phyloP scores from a whole-genome alignment of 345 rosid genomes.

The Durio zibethinus region DNA sequence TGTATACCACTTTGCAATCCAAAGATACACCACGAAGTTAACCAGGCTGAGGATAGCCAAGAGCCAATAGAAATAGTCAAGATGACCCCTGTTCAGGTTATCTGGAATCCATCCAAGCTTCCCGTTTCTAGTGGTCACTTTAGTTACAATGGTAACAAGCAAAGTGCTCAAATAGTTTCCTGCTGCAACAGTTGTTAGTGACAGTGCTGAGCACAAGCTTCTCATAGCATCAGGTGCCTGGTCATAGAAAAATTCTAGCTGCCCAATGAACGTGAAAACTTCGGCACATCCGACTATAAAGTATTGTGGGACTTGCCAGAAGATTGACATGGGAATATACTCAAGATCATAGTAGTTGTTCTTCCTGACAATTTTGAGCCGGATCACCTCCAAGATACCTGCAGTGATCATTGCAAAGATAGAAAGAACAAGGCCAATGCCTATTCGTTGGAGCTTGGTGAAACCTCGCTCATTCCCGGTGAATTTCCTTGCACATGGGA shows the following conservation, averaged over 20 bases:
- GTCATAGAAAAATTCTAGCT: slow-evolving; percentile 84
- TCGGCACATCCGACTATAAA: slow-evolving; percentile 85
- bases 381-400: slow-evolving; percentile 60
- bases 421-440: slow-evolving; percentile 80
- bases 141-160: slow-evolving; percentile 60
- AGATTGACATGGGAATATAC: slow-evolving; percentile 64
- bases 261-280: slow-evolving; percentile 81
- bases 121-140: slow-evolving; percentile 47
- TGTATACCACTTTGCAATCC: slow-evolving; percentile 66
- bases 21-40: slow-evolving; percentile 67
- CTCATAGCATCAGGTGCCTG: slow-evolving; percentile 98
- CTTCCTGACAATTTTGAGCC: slow-evolving; percentile 47
- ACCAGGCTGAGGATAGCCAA: slow-evolving; percentile 60
- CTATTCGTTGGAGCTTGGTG: slow-evolving; percentile 94
- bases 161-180: slow-evolving; percentile 83
- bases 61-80: slow-evolving; percentile 88
- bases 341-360: slow-evolving; percentile 57
- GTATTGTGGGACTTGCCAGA: slow-evolving; percentile 96
- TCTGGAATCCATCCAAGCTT: slow-evolving; percentile 85
- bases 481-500: slow-evolving; percentile 58
- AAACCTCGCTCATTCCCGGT: slow-evolving; percentile 80
- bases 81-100: slow-evolving; percentile 78
- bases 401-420: slow-evolving; percentile 69
- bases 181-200: slow-evolving; percentile 66
- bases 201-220: slow-evolving; percentile 80